Evolutionary conservation across 2,329 filamentous ascomycete genomes (phyloP), one percentile per base, ranked within the genome.

Genomic region (Helotiales sp.): DNA sequence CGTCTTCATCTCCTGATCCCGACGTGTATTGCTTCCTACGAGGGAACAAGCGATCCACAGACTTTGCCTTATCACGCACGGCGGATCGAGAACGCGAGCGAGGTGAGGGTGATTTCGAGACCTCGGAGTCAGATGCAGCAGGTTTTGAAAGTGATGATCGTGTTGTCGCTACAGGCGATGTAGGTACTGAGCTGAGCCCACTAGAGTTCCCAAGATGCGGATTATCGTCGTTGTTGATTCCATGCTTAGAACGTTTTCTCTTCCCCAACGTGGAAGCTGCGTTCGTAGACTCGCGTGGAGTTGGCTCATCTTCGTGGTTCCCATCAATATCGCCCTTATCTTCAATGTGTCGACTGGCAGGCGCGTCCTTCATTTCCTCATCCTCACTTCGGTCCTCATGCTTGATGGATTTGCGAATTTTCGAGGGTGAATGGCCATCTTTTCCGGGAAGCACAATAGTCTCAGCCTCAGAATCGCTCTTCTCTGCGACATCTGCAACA

Each of bases 401-500:
- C 70, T 86, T 87, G 67, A 82, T 80, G 47, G 64, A 60, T 72
- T 87, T 87, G 58, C 83, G 80, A 58, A 77, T 77, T 71, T 87
- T 87, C 58, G 83, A 82, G 0, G 84, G 84, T 24, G 84, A 87
- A 66, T 84, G 76, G 36, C 83, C 83, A 69, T 87, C 82, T 68
- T 87, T 88, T 27, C 83, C 84, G 10, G 84, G 80, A 31, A 89
- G 72, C 33, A 90, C 86, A 61, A 89, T 87, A 13, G 87, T 90
- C 74, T 90, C 87, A 49, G 87, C 86, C 68, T 90, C 87, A 1
- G 87, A 90, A 66, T 87, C 85, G 67, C 80, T 84, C 58, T 86
- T 85, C 57, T 58, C 62, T n/a, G 58, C 67, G 38, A 44, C 48
- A 55, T 67, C 64, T 12, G 63, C 63, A 22, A 47, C 52, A 30